phyloP scores from a whole-genome alignment of 805 yeast species.

The Zygosaccharomyces bisporus region DNA sequence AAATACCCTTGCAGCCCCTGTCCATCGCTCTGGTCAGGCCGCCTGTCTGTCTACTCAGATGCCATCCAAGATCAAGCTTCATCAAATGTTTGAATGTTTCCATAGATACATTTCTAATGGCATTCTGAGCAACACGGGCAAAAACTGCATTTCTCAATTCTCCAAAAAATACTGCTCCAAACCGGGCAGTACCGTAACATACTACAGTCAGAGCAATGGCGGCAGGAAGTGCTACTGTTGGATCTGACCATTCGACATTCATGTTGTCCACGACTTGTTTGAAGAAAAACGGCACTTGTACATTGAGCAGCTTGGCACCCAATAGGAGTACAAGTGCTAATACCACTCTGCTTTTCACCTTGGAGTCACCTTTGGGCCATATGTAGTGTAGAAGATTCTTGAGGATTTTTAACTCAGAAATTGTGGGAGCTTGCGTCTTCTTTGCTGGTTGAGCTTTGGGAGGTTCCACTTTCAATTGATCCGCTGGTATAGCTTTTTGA shows the following conservation, averaged over 20 bases:
- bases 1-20: constrained; percentile 95
- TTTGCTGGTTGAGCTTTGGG: constrained; percentile 13
- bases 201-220: constrained; percentile 62
- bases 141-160: constrained; percentile 93
- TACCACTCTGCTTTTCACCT: constrained; percentile 68
- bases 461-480: constrained; percentile 11
- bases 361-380: constrained; percentile 73
- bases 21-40: constrained; percentile 95
- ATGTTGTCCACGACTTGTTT: constrained; percentile 83
- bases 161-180: constrained; percentile 92
- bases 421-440: constrained; percentile 26
- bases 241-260: constrained; percentile 81
- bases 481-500: not conserved
- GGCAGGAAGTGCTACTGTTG: constrained; percentile 54
- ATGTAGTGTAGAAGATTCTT: constrained; percentile 62
- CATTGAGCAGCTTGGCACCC: constrained; percentile 79
- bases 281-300: constrained; percentile 94
- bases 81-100: constrained; percentile 83
- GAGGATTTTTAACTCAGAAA: constrained; percentile 50
- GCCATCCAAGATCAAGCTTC: constrained; percentile 84
- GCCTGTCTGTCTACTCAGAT: constrained; percentile 88
- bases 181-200: constrained; percentile 90
- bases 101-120: constrained; percentile 83
- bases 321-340: constrained; percentile 71
- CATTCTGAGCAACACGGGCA: constrained; percentile 92